Evolutionary conservation across 768 basidiomycete genomes (phyloP).

Genomic region (Collybiopsis luxurians): DNA sequence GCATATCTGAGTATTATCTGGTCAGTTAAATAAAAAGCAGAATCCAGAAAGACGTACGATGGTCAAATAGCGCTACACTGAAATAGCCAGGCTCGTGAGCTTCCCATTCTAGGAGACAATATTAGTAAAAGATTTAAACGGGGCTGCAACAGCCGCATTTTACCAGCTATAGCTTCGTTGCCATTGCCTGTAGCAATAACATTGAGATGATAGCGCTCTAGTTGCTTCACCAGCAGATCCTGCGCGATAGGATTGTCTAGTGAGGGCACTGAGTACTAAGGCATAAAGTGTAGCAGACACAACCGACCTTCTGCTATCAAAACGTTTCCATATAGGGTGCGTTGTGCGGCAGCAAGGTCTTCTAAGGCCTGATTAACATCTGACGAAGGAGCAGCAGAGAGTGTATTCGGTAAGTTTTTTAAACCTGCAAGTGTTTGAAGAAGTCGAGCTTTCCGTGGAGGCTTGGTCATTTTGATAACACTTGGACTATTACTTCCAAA

Average conservation of each 20-base stretch:
- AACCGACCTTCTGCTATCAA: conserved; percentile 66
- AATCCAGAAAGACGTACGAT: conserved; percentile 44
- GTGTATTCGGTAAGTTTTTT: conserved; percentile 50
- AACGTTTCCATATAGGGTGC: conserved; percentile 63
- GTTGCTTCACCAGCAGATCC: conserved; percentile 63
- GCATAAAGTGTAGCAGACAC: background rate
- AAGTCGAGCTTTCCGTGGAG: conserved; percentile 57
- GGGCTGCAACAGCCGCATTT: conserved; percentile 4
- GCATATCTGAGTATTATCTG: conserved; percentile 55
- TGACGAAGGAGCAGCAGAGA: conserved; percentile 33
- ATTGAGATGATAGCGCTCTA: conserved; percentile 57
- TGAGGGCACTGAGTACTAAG: background rate
- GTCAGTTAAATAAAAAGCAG: background rate
- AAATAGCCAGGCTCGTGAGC: conserved; percentile 65
- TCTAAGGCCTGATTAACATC: conserved; percentile 43
- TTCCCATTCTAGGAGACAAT: conserved; percentile 60
- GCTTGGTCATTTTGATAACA: conserved; percentile 69
- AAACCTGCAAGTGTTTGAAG: conserved; percentile 60
- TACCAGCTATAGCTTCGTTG: conserved; percentile 62
- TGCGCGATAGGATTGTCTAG: conserved; percentile 74
- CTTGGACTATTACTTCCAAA: conserved; percentile 51
- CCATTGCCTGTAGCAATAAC: conserved; percentile 66
- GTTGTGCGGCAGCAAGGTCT: conserved; percentile 42
- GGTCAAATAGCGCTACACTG: conserved; percentile 69
- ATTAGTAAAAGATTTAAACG: background rate